Percentiles rank a stretch among this genome's conserved stretches.
Conservation (phyloP, 371 early-diverging fungal genomes). For the Dichotomocladium elegans region DNA sequence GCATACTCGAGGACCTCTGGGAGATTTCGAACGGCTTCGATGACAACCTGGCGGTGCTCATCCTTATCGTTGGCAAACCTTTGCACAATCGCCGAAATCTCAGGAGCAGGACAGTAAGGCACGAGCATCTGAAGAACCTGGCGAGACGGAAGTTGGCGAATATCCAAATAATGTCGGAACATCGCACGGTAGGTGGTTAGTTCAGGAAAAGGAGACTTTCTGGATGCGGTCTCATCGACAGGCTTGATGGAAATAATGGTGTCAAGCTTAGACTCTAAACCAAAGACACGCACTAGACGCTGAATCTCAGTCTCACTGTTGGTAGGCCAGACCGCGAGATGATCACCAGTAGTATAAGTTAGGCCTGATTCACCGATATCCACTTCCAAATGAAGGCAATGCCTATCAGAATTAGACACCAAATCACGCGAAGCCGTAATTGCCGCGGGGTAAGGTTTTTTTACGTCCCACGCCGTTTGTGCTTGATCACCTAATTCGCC, state of each 20-base stretch:
- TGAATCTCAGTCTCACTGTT: constrained; percentile 73
- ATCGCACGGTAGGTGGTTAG: constrained; percentile 79
- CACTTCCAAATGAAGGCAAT: constrained; percentile 87
- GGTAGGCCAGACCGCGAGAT: constrained; percentile 83
- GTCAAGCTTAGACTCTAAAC: constrained; percentile 59
- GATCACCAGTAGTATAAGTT: constrained; percentile 87
- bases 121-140: constrained; percentile 45
- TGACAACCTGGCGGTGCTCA: constrained; percentile 53
- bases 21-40: constrained; percentile 54
- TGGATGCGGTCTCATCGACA: constrained; percentile 53
- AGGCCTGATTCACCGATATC: constrained; percentile 75
- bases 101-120: constrained; percentile 46
- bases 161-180: constrained; percentile 85
- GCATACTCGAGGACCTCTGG: constrained; percentile 50
- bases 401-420: constrained; percentile 59
- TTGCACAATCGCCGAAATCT: constrained; percentile 42
- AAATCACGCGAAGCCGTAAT: constrained; percentile 53
- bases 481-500: constrained; percentile 51
- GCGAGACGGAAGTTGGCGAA: constrained; percentile 61
- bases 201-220: constrained; percentile 73
- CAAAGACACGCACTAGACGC: constrained; percentile 52
- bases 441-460: constrained; percentile 69
- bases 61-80: constrained; percentile 63
- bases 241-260: constrained; percentile 49
- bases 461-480: constrained; percentile 56